These are phyloP conservation scores for Orbilia javanica DNA, from an alignment of 2,329 filamentous ascomycete genomes.

Conservation along the genomic window DNA sequence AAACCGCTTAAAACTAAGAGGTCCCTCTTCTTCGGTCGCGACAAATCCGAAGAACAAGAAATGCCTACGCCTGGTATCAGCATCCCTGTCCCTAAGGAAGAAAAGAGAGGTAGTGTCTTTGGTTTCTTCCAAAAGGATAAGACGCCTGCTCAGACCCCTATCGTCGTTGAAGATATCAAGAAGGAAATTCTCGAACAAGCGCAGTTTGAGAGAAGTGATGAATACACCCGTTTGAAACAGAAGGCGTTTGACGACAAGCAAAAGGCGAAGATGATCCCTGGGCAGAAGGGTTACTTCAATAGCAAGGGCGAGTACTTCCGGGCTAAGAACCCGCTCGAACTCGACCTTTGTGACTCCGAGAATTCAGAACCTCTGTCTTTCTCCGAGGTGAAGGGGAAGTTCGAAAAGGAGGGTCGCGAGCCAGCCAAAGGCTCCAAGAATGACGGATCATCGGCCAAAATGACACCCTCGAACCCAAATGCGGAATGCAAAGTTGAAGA, in stretches of 20 bases:
- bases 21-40: constrained; percentile 4
- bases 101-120: constrained; percentile 1
- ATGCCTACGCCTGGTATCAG: not conserved
- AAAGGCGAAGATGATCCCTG: not conserved
- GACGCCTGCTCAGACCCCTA: too few relatives aligned
- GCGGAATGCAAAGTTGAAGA: not conserved
- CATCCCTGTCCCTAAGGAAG: not conserved
- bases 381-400: constrained; percentile 3
- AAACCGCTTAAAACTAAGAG: not conserved
- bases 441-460: not conserved
- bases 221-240: not conserved
- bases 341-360: constrained; percentile 38
- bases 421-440: not conserved
- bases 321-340: constrained; percentile 53
- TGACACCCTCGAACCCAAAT: not conserved
- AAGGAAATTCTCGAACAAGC: not conserved
- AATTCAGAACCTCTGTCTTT: constrained; percentile 1
- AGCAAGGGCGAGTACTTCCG: constrained; percentile 29
- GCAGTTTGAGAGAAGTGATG: not conserved
- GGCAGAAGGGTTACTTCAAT: constrained; percentile 20
- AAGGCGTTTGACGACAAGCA: not conserved
- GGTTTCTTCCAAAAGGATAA: constrained; percentile 14
- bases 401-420: not conserved
- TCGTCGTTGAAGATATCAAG: too few relatives aligned
- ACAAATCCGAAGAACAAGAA: not conserved